Conservation (phyloP, 768 basidiomycete genomes). For the Macrolepiota dolichaula region DNA sequence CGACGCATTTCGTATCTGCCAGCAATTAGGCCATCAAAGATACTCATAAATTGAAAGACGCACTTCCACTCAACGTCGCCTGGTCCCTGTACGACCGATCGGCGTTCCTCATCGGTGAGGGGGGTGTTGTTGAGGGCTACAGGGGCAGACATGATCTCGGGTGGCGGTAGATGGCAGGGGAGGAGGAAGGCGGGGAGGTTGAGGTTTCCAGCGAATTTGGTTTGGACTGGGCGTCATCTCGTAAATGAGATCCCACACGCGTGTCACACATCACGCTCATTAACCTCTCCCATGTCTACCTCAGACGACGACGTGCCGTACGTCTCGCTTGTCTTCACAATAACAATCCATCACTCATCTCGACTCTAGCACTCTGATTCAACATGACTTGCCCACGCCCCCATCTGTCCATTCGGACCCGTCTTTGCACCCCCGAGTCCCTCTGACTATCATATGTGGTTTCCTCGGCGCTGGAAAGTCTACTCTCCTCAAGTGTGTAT, state of each 20-base stretch:
- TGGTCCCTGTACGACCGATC: slow-evolving; percentile 71
- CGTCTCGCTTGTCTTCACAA: slow-evolving; percentile 16
- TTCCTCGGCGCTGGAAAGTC: slow-evolving; percentile 96
- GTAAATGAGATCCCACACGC: slow-evolving; percentile 9
- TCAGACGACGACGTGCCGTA: slow-evolving; percentile 62
- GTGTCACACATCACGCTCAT: slow-evolving; percentile 9
- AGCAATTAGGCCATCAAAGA: background rate
- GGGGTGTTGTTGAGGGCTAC: slow-evolving; percentile 6
- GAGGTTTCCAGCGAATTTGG: background rate
- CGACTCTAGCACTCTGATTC: slow-evolving; percentile 14
- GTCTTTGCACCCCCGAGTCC: slow-evolving; percentile 41
- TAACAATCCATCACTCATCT: background rate
- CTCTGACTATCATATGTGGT: slow-evolving; percentile 92
- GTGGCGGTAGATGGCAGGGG: background rate
- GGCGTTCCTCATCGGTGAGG: slow-evolving; percentile 42
- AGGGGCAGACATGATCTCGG: background rate
- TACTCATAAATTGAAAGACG: slow-evolving; percentile 17
- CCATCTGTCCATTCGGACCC: background rate
- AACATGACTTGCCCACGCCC: slow-evolving; percentile 4
- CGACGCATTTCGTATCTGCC: slow-evolving; percentile 89
- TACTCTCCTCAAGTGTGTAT: slow-evolving; percentile 76
- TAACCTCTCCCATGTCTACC: slow-evolving; percentile 27
- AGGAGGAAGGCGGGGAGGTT: background rate
- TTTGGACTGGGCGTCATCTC: slow-evolving; percentile 1
- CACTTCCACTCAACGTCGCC: slow-evolving; percentile 84